Conservation (phyloP, 208 protist genomes). For the Acanthamoeba healyi region DNA sequence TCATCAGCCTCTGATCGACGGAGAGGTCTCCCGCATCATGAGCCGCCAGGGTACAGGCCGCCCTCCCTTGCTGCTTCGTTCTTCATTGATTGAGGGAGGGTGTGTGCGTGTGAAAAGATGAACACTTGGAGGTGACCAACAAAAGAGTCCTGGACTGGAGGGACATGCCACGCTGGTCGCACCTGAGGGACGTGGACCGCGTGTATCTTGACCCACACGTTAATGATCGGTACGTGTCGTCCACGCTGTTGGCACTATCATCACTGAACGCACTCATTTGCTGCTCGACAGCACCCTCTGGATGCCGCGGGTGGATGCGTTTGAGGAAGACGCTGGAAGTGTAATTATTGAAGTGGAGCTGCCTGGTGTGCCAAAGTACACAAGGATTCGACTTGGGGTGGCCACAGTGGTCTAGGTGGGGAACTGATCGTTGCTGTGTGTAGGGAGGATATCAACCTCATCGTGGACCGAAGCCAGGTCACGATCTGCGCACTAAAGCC, state of each 20-base stretch:
- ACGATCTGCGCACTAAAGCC: constrained; percentile 33
- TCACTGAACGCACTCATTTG: not conserved
- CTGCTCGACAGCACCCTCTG: not conserved
- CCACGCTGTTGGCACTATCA: not conserved
- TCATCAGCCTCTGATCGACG: too few species aligned
- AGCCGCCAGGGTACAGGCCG: too few species aligned
- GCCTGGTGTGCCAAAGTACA: constrained; percentile 16
- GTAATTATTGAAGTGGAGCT: not conserved
- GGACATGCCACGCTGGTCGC: constrained; percentile 35
- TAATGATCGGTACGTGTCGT: constrained; percentile 20
- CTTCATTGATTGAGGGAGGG: not conserved
- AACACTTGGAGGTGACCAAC: not conserved
- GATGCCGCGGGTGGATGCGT: constrained; percentile 17
- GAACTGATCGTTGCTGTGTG: not conserved
- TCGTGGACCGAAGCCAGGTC: not conserved
- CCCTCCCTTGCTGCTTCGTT: too few species aligned
- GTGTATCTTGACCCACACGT: not conserved
- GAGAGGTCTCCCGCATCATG: too few species aligned
- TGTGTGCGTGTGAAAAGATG: not conserved
- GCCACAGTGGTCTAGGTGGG: not conserved
- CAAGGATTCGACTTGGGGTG: too few species aligned
- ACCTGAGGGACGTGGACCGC: not conserved
- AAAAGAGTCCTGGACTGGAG: not conserved
- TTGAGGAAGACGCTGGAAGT: not conserved
- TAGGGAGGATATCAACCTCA: constrained; percentile 39